A percentile compares a stretch with the other conserved stretches of the same genome.
phyloP scores from a whole-genome alignment of 176 grass and related monocot genomes.

The Typha latifolia region DNA sequence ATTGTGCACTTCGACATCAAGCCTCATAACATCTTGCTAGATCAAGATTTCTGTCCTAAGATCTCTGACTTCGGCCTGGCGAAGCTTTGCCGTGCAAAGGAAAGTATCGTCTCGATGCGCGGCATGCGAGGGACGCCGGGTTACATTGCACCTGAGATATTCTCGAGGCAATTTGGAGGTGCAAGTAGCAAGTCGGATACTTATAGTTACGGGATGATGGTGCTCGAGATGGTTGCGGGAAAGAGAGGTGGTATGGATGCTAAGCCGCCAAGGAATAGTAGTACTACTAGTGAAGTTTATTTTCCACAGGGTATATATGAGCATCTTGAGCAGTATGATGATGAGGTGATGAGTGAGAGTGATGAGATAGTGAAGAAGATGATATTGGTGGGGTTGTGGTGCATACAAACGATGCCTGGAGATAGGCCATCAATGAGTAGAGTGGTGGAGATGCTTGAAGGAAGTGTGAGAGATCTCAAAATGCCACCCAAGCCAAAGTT shows the following conservation, averaged over 20 bases:
- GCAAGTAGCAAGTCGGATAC: not conserved
- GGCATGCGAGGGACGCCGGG: not conserved
- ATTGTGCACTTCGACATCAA: not conserved
- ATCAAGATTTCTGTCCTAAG: not conserved
- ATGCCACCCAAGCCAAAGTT: not conserved
- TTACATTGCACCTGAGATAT: slow-evolving; percentile 1
- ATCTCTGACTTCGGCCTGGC: not conserved
- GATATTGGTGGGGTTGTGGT: not conserved
- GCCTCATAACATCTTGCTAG: slow-evolving; percentile 1
- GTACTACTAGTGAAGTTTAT: too few species aligned
- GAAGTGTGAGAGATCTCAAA: not conserved
- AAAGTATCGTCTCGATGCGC: not conserved
- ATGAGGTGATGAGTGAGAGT: not conserved
- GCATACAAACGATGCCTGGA: not conserved
- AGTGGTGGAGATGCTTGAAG: not conserved
- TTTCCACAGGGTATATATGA: not conserved
- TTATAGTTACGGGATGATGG: not conserved
- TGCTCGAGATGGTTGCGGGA: slow-evolving; percentile 3
- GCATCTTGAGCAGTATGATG: not conserved
- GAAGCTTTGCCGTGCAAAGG: not conserved
- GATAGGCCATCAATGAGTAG: not conserved
- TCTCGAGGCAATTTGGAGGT: not conserved
- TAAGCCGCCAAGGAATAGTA: too few species aligned
- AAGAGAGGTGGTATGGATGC: too few species aligned
- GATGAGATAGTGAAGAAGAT: not conserved